Base-by-base conservation (phyloP, 1,139 yeast genomes). In the Geotrichum armillariae region DNA sequence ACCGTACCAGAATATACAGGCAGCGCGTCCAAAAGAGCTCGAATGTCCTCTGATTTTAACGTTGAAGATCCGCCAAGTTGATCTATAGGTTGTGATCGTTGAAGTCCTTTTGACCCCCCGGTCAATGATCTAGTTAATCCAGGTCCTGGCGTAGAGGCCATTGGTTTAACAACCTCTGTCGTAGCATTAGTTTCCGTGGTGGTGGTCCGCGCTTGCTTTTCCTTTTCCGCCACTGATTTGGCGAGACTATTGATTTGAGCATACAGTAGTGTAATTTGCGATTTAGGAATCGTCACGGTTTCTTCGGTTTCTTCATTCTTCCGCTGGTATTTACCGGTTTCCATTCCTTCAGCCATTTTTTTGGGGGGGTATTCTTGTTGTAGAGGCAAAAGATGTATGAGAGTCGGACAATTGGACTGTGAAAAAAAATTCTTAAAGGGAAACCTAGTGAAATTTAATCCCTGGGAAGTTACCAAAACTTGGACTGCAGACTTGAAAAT, bases 1-100 rank as follows among this genome's bases (percentile, higher is more conserved):
- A 47, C 43, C 4, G 41, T 17, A 16, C 54, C 54, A 2, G 52
- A 29, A 33, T 51, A 51, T 14, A 47, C 43, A 4, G 54, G 54
- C 8, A 51, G 46, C 2, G 50, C 36, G 12, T 41, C 48, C 29
- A 51, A 14, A 1, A 51, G 43, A 5, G 48, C 47, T 22, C 42
- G 40, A n/a, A 51, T 36, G 38, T 51, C 54, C 22, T 22, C 34
- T n/a, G 38, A 35, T 3, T 21, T 23, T 2, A 46, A 18, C n/a
- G 44, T 46, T 12, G 39, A 25, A 8, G 20, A 14, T 14, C 25
- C 7, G 25, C 25, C 17, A 22, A 2, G 41, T 14, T 38, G 32
- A 6, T n/a, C 21, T 38, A 32, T 4, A 5, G 9, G 31, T n/a
- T 38, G 34, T n/a, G 7, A 5, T 8, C 34, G 34, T 20, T 38